Percentiles rank a stretch among this genome's conserved stretches.
phyloP scores from a whole-genome alignment of 2,329 filamentous ascomycete species.

The Fusarium sulawesiense region DNA sequence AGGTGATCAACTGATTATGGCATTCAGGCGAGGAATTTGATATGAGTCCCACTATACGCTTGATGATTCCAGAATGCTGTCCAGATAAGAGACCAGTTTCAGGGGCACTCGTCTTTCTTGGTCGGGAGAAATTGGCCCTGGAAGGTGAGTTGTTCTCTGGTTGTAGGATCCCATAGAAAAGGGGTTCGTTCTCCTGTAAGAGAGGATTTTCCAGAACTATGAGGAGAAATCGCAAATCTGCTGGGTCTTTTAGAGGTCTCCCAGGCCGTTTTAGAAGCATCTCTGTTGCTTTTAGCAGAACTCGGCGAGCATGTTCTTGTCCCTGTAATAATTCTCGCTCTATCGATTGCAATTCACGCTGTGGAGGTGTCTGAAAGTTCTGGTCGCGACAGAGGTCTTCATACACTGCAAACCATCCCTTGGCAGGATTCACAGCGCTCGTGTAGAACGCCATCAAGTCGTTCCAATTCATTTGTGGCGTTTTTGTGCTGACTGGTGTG shows the following conservation, averaged over 20 bases:
- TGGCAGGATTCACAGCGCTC: conserved; percentile 74
- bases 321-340: conserved; percentile 65
- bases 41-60: conserved; percentile 82
- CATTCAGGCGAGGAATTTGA: conserved; percentile 80
- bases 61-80: conserved; percentile 85
- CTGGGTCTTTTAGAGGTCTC: conserved; percentile 72
- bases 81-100: conserved; percentile 63
- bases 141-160: conserved; percentile 37
- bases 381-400: conserved; percentile 57
- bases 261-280: conserved; percentile 83
- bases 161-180: conserved; percentile 57
- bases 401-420: conserved; percentile 72
- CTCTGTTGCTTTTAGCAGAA: conserved; percentile 82
- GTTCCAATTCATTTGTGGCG: conserved; percentile 80
- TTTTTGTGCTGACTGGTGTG: conserved; percentile 49
- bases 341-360: conserved; percentile 56
- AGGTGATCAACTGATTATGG: conserved; percentile 80
- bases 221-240: conserved; percentile 81
- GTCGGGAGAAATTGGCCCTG: conserved; percentile 28
- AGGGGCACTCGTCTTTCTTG: conserved; percentile 35
- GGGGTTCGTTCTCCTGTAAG: conserved; percentile 62
- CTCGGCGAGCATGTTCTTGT: conserved; percentile 75
- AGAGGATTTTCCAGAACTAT: conserved; percentile 84
- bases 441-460: conserved; percentile 80
- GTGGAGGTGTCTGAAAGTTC: conserved; percentile 49